phyloP scores from a whole-genome alignment of 371 early-diverging fungal species.

The Haplosporangium sp. region DNA sequence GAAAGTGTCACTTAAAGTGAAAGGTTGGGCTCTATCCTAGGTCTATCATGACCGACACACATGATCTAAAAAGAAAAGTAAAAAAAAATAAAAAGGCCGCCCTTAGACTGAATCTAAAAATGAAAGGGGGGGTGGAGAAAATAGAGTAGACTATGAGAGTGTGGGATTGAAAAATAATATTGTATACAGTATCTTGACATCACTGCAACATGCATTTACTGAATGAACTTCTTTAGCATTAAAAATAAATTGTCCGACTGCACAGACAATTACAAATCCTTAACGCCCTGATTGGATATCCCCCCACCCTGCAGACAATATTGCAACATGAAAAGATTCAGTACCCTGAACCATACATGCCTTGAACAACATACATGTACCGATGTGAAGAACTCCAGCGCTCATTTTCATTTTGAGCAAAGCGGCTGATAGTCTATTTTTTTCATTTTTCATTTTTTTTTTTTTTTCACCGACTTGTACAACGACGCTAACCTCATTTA shows the following conservation, averaged over 20 bases:
- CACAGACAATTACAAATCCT: not conserved
- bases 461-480: no score
- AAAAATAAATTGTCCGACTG: not conserved
- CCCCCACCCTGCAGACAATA: not conserved
- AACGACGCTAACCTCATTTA: no score
- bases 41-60: not conserved
- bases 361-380: no score
- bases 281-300: not conserved
- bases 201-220: not conserved
- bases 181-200: not conserved
- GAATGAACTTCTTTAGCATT: not conserved
- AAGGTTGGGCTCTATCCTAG: constrained; percentile 2
- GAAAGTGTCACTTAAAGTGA: constrained; percentile 10
- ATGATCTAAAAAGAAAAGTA: not conserved
- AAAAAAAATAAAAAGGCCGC: not conserved
- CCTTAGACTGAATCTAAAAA: not conserved
- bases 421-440: no score
- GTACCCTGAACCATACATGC: no score
- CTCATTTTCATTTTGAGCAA: no score
- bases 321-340: no score
- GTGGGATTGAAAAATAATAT: not conserved
- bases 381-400: no score
- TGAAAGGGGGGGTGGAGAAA: no score
- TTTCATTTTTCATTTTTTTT: no score
- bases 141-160: not conserved